Evolutionary conservation across 2,329 filamentous ascomycete species (phyloP), one percentile per base, ranked within the genome.

Genomic region (Trichoderma harzianum): DNA sequence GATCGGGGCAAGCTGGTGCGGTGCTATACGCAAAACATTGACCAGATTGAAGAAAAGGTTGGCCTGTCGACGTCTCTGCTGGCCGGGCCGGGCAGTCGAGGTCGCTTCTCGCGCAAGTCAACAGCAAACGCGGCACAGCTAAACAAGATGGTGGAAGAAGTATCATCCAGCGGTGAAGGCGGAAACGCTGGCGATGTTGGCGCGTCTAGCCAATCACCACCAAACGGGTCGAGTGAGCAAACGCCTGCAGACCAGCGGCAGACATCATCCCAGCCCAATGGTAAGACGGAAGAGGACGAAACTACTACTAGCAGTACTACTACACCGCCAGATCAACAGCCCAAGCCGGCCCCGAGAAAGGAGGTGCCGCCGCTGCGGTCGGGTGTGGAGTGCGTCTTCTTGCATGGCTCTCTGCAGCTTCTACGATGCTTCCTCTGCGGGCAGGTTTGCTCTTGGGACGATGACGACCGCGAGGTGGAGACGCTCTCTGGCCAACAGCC

Each of bases 1-100:
- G 90, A 93, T 77, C 86, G 88, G 5, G 89, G 90, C 4, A 91
- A 91, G 74, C 83, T 93, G 6, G 89, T 92, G 36, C 84, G 91
- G 51, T 92, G 91, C 76, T 93, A 93, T 76, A 93, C 91, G 0
- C 91, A 93, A 75, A 93, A 93, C 74, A 93, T 93, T 74, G 91
- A 93, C 75, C 89, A 90, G 73, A 88, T 93, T 7, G 91, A 93
- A 77, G 89, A 90, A 76, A 89, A 91, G 71, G 90, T 92, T 57
- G 91, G 91, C 4, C 82, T 93, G 4, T 88, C 86, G 18, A 92
- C 90, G 0, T 86, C 90, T 69, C 83, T 93, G 10, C 81, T 83
- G 12, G 84, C 87, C 36, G 91, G 91, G 0, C 87, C 89, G 1
- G 91, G 91, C 1, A 89, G 85, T 75, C 85, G 87, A 53, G 86